phyloP scores from a whole-genome alignment of 2,329 filamentous ascomycete genomes.

The Fusarium drepaniforme region DNA sequence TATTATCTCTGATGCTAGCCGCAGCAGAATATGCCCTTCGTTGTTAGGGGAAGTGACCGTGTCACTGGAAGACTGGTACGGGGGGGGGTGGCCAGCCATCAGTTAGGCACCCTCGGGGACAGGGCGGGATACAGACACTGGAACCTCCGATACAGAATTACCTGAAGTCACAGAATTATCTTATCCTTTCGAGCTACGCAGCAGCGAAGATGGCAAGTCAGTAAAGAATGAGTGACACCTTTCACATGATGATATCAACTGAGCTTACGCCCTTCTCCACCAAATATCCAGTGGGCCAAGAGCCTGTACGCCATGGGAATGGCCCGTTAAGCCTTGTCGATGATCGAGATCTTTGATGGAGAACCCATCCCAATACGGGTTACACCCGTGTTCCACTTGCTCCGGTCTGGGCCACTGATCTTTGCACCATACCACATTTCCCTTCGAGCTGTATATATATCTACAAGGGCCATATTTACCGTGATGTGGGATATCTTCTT shows the following conservation, averaged over 20 bases:
- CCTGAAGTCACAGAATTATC: background rate
- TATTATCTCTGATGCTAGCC: background rate
- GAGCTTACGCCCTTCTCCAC: background rate
- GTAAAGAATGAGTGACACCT: too few species aligned
- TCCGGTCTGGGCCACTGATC: background rate
- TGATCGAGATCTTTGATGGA: background rate
- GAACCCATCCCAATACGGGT: background rate
- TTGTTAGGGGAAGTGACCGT: background rate
- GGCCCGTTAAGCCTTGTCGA: background rate
- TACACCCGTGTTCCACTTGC: background rate
- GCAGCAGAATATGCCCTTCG: background rate
- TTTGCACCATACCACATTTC: background rate
- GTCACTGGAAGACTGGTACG: background rate
- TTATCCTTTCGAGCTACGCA: background rate
- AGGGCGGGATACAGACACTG: too few species aligned
- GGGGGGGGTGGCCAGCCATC: background rate
- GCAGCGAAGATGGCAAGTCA: too few species aligned
- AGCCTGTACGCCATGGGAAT: background rate
- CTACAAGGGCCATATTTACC: too few species aligned
- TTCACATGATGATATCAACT: background rate
- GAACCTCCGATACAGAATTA: too few species aligned
- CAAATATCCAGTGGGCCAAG: background rate
- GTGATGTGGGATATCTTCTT: rapidly evolving
- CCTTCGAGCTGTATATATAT: background rate
- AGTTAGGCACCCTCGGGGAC: too few species aligned